Evolutionary conservation across 306 rosid species (phyloP).

Genomic region (Casuarina glauca): DNA sequence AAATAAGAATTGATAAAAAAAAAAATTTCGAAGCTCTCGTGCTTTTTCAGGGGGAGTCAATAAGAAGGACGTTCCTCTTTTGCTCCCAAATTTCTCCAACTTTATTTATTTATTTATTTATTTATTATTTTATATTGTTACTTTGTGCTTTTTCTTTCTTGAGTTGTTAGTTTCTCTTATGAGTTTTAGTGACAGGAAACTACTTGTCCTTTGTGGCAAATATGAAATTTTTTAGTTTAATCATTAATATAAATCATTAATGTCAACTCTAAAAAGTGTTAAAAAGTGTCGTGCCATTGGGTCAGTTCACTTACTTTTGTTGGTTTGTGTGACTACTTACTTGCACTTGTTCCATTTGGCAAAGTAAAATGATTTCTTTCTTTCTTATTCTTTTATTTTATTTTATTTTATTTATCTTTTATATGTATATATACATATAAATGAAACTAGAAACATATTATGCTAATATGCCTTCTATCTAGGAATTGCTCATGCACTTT

Average conservation of each 20-base stretch:
- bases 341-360: neutral
- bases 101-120: no score
- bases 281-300: neutral
- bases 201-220: neutral
- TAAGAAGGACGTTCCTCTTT: no score
- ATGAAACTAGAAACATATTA: neutral
- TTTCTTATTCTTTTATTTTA: no score
- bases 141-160: neutral
- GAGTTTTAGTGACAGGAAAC: neutral
- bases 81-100: no score
- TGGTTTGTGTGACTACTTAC: neutral
- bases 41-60: no score
- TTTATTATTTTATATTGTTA: neutral
- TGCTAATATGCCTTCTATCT: neutral
- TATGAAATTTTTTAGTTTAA: neutral
- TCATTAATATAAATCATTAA: neutral
- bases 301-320: neutral
- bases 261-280: neutral
- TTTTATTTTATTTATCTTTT: no score
- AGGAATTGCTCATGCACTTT: slow-evolving; percentile 1
- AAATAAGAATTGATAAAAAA: no score
- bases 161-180: neutral
- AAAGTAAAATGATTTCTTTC: neutral
- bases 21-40: no score
- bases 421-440: no score